phyloP scores from a whole-genome alignment of 495 filamentous ascomycete species.

The Copromyces sp. region DNA sequence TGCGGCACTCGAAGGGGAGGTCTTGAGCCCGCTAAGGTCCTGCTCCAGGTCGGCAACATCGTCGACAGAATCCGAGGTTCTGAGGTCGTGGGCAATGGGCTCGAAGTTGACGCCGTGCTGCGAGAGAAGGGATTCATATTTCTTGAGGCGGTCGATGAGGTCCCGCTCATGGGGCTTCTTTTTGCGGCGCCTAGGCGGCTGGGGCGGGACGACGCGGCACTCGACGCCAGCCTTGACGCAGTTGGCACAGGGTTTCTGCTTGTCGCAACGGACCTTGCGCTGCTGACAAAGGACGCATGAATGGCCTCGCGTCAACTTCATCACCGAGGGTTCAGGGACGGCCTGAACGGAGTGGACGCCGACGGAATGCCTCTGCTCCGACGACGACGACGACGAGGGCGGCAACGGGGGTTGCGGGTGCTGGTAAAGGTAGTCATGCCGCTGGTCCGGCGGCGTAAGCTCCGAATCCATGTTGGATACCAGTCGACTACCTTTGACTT shows the following conservation, averaged over 20 bases:
- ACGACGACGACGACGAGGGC: slow-evolving; percentile 22
- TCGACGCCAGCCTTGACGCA: slow-evolving; percentile 51
- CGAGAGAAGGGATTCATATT: slow-evolving; percentile 44
- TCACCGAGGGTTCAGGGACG: slow-evolving; percentile 25
- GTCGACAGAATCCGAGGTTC: slow-evolving; percentile 31
- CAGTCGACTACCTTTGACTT: not conserved
- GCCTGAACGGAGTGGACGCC: not conserved
- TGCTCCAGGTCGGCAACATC: slow-evolving; percentile 41
- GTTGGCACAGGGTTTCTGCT: slow-evolving; percentile 53
- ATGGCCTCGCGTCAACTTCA: slow-evolving; percentile 44
- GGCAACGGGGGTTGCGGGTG: slow-evolving; percentile 1
- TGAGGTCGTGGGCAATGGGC: slow-evolving; percentile 32
- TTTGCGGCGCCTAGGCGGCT: slow-evolving; percentile 48
- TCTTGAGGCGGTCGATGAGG: slow-evolving; percentile 40
- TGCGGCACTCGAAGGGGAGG: slow-evolving; percentile 22
- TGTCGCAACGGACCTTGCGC: slow-evolving; percentile 59
- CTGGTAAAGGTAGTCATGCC: not conserved
- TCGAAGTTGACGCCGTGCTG: slow-evolving; percentile 42
- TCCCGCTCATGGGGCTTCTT: slow-evolving; percentile 44
- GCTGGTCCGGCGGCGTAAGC: slow-evolving; percentile 20
- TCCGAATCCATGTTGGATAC: slow-evolving; percentile 19
- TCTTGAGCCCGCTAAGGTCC: slow-evolving; percentile 33
- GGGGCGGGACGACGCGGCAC: slow-evolving; percentile 50
- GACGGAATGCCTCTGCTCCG: slow-evolving; percentile 14
- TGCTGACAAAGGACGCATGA: slow-evolving; percentile 58